phyloP scores from a whole-genome alignment of 2,329 filamentous ascomycete genomes.

The Karstenula rhodostoma region DNA sequence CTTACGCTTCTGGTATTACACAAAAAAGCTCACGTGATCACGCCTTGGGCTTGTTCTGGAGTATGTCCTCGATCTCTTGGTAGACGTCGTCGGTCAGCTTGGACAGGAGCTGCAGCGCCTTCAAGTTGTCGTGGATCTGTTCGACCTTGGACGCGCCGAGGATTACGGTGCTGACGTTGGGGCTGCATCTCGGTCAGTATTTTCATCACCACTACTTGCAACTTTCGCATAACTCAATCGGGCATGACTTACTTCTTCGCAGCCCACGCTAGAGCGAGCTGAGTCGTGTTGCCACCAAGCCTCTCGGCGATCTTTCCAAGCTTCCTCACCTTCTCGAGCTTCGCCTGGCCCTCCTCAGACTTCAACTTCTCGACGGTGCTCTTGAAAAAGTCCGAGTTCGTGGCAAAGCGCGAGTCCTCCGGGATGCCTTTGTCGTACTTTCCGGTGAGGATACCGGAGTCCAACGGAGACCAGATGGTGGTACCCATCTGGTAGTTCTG shows the following conservation, averaged over 20 bases:
- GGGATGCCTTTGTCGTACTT: conserved; percentile 72
- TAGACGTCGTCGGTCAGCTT: conserved; percentile 51
- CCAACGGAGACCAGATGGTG: conserved; percentile 64
- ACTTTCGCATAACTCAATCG: not conserved
- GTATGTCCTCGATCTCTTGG: conserved; percentile 51
- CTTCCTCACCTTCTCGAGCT: conserved; percentile 67
- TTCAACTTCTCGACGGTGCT: conserved; percentile 62
- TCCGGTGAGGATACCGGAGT: conserved; percentile 66
- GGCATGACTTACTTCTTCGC: conserved; percentile 58
- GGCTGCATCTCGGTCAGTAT: conserved; percentile 30
- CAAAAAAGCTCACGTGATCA: conserved; percentile 10
- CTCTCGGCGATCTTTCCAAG: conserved; percentile 60
- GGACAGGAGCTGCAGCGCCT: conserved; percentile 53
- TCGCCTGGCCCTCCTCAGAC: conserved; percentile 59
- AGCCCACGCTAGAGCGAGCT: conserved; percentile 67
- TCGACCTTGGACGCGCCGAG: conserved; percentile 61
- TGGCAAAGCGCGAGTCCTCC: conserved; percentile 67
- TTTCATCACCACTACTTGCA: not conserved
- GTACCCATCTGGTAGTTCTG: conserved; percentile 66
- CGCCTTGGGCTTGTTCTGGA: conserved; percentile 50
- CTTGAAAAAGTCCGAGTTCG: conserved; percentile 66
- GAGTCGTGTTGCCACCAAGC: conserved; percentile 57
- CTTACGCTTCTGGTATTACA: not conserved
- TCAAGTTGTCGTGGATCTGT: conserved; percentile 60
- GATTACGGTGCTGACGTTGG: conserved; percentile 65